Evolutionary conservation across 768 basidiomycete species (phyloP).

Genomic region (Naganishia kalamii): DNA sequence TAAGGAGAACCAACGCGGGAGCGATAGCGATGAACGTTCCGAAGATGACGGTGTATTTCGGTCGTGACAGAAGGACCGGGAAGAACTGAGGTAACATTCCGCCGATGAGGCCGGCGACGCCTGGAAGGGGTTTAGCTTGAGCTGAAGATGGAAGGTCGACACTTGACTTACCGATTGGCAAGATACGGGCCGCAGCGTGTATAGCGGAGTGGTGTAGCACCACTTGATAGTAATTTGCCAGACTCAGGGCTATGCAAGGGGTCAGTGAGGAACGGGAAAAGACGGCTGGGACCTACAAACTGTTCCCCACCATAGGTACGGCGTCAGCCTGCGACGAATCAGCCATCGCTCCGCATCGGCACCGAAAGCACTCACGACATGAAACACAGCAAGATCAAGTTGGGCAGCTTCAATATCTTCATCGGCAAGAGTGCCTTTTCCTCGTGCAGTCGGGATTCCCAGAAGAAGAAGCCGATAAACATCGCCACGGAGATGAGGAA

Average conservation of each 20-base stretch:
- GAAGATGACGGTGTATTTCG: constrained; percentile 17
- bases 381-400: constrained; percentile 30
- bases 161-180: constrained; percentile 9
- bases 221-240: constrained; percentile 17
- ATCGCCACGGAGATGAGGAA: constrained; percentile 52
- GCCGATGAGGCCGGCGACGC: constrained; percentile 20
- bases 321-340: constrained; percentile 27
- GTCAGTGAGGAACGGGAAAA: not conserved
- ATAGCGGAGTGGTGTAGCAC: constrained; percentile 14
- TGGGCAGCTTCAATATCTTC: constrained; percentile 37
- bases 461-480: constrained; percentile 52
- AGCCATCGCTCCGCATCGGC: not conserved
- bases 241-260: not conserved
- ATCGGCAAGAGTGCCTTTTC: constrained; percentile 47
- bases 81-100: constrained; percentile 13
- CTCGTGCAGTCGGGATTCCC: constrained; percentile 50
- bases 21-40: constrained; percentile 4
- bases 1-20: constrained; percentile 29
- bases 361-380: constrained; percentile 13
- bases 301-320: constrained; percentile 40
- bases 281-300: not conserved
- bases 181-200: constrained; percentile 14
- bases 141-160: not conserved
- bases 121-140: not conserved
- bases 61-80: constrained; percentile 3